Evolutionary conservation across 163 green algal species (phyloP), one percentile per base, ranked within the genome.

Genomic region (Prototheca cutis): DNA sequence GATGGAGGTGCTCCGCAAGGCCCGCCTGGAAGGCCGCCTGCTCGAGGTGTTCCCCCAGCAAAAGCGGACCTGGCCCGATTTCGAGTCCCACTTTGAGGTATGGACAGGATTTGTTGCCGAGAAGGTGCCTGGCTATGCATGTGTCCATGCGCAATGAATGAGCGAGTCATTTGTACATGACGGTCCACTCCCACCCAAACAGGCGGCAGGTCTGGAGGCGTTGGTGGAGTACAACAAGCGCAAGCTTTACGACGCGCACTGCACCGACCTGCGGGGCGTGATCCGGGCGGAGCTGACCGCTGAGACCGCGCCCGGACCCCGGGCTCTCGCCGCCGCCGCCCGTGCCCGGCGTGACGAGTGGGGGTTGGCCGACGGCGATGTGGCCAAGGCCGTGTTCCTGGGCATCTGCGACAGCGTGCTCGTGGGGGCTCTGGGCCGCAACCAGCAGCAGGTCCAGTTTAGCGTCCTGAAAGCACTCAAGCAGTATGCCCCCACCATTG

Each of bases 1-100:
- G 34, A 72, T 94, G 30, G 63, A 67, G 32, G 71, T 91, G 25
- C 78, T 96, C 49, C 79, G 72, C 54, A 90, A 90, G 73, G 86
- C 77, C 2, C 77, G 80, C 29, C 70, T 95, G 52, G 84, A 88
- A 33, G 70, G 89, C 55, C 77, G 80, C 18, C 76, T 98, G 62
- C 66, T 96, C 21, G 88, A 96, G 34, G 90, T 95, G 72, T 94
- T 96, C 77, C 91, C 91, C n/a, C 85, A 83, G 18, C 80, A 86
- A 42, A 93, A 90, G 74, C 82, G 87, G 52, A 87, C 70, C 1
- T 70, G 74, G 40, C 60, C 79, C 6, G 82, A 89, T 3, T 91
- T 97, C 62, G 74, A 86, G 34, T 56, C 67, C 23, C 81, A 96
- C 76, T 95, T 98, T 69, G 82, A 80, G n/a, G n/a, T n/a, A n/a